These are phyloP conservation scores for Oryza brachyantha DNA, from an alignment of 176 grass and related monocot genomes.

Conservation along the genomic window DNA sequence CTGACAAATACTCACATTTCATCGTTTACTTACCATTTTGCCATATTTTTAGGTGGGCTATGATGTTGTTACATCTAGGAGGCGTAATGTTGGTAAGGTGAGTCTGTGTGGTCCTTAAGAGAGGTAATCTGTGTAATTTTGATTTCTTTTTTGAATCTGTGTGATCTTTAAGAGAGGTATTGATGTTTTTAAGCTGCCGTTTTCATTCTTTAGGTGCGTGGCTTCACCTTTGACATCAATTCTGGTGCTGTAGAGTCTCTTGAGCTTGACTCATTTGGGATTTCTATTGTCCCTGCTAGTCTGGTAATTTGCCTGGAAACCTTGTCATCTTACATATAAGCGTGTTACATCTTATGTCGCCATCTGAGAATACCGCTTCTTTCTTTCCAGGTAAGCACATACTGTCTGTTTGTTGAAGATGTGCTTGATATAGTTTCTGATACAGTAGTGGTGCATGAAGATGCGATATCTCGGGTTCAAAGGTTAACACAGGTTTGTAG, in stretches of 20 bases:
- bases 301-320: constrained; percentile 49
- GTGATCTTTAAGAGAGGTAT: background rate
- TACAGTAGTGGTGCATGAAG: constrained; percentile 79
- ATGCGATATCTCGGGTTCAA: constrained; percentile 77
- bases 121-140: constrained; percentile 31
- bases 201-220: constrained; percentile 66
- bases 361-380: constrained; percentile 7
- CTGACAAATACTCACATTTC: background rate
- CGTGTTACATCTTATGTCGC: background rate
- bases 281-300: constrained; percentile 78
- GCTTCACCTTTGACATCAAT: constrained; percentile 86
- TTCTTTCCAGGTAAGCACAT: constrained; percentile 77
- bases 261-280: constrained; percentile 90
- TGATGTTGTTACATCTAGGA: constrained; percentile 63
- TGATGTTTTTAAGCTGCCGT: background rate
- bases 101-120: constrained; percentile 36
- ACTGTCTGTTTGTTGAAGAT: constrained; percentile 79
- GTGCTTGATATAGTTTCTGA: constrained; percentile 72
- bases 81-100: constrained; percentile 83
- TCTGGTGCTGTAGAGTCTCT: constrained; percentile 82
- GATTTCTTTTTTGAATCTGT: background rate
- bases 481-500: constrained; percentile 78
- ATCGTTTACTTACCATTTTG: constrained; percentile 19
- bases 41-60: constrained; percentile 73
- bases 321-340: background rate